Conservation (phyloP, 208 protist species). For the Trypanosoma mega region DNA sequence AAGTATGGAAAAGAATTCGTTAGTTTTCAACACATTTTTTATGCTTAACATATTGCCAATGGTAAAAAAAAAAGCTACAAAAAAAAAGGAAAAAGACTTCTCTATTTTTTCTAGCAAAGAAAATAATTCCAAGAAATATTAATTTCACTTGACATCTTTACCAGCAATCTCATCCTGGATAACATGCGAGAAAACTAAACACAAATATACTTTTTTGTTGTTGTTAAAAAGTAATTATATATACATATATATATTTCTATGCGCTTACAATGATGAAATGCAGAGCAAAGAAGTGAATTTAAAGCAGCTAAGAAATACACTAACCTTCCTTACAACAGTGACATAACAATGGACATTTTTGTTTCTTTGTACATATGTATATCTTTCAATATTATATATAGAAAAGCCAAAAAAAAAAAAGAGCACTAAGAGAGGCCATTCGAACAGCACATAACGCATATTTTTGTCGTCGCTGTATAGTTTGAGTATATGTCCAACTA, state of each 20-base stretch:
- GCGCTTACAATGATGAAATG: neutral
- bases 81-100: too few relatives aligned
- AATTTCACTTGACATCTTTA: too few relatives aligned
- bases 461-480: too few relatives aligned
- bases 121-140: too few relatives aligned
- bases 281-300: neutral
- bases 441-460: too few relatives aligned
- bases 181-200: neutral
- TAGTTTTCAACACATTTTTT: too few relatives aligned
- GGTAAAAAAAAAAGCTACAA: too few relatives aligned
- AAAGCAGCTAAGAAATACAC: neutral
- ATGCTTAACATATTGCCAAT: too few relatives aligned
- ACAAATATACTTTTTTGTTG: neutral
- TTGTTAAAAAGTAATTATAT: neutral
- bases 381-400: neutral
- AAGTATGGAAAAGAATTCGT: too few relatives aligned
- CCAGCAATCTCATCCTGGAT: neutral
- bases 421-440: neutral
- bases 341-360: constrained; percentile 4
- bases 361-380: constrained; percentile 27
- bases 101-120: too few relatives aligned
- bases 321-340: neutral
- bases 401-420: neutral
- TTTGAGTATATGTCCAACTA: neutral
- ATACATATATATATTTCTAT: neutral